Evolutionary conservation across 768 basidiomycete genomes (phyloP), one percentile per base, ranked within the genome.

Genomic region (Obba rivulosa): DNA sequence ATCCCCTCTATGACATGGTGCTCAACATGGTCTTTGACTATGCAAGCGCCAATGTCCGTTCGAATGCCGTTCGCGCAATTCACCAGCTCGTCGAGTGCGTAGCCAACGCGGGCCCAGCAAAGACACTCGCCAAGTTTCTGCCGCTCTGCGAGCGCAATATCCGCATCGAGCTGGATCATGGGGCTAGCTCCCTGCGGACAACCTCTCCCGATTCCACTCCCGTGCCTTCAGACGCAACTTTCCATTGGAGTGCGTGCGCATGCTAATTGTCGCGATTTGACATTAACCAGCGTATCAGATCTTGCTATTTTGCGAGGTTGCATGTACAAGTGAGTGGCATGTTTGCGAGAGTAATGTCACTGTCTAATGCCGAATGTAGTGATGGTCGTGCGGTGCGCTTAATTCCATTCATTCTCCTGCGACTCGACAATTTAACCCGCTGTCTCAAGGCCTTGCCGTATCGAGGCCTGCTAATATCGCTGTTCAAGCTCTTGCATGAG

Each of bases 41-140:
- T 59, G 83, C 84, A 14, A 87, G 83, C 57, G 82, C 80, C 13
- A 86, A 82, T 52, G 85, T 89, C 22, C 83, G 90, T 21, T 75
- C 88, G 21, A 94, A 93, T 63, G 86, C 89, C 20, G 87, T 92
- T 37, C 80, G 88, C 47, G 88, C 86, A 2, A 86, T 93, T 22
- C 88, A 92, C 57, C 84, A 90, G 55, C 72, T 96, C 3, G 85
- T 93, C 28, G 83, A 87, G 66, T 89, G 87, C 59, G 78, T 94
- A 20, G 85, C 91, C 3, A 87, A 90, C 49, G 87, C 87, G 17
- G 69, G 90, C 57, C 81, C 91, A 3, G 69, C 62, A 43, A 91
- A 91, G 67, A 87, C 87, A 1, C 69, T 93, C 41, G 81, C 76
- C 17, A 86, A 81, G 56, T 90, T 95, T 66, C 74, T 91, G 51